Evolutionary conservation across 2,329 filamentous ascomycete species (phyloP).

Genomic region (Cercospora citrullina): DNA sequence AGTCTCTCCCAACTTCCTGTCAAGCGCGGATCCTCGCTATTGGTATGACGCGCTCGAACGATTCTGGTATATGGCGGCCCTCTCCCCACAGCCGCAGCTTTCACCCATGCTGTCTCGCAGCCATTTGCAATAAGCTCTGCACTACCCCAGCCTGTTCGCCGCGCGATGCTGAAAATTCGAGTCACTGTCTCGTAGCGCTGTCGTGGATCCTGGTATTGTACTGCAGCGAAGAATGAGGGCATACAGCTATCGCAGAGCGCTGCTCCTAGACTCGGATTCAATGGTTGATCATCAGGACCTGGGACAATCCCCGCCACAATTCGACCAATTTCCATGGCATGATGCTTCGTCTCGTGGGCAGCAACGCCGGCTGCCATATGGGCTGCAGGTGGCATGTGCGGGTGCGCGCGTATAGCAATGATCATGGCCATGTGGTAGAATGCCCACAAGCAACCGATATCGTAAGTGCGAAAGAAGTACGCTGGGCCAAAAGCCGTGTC

Average conservation of each 20-base stretch:
- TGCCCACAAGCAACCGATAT: conserved; percentile 85
- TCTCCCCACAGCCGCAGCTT: conserved; percentile 68
- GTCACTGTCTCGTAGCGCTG: conserved; percentile 79
- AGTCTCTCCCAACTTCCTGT: conserved; percentile 36
- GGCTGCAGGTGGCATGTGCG: conserved; percentile 85
- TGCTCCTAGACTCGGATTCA: conserved; percentile 76
- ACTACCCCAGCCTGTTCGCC: conserved; percentile 84
- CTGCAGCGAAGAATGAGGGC: conserved; percentile 80
- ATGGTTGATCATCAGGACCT: conserved; percentile 52
- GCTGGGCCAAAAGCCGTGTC: conserved; percentile 78
- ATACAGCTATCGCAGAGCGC: conserved; percentile 81
- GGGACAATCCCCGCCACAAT: conserved; percentile 70
- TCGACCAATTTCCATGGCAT: conserved; percentile 73
- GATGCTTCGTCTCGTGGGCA: conserved; percentile 67
- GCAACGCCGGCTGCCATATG: conserved; percentile 82
- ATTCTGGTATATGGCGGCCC: conserved; percentile 70
- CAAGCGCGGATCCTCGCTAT: conserved; percentile 36
- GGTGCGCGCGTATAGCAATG: conserved; percentile 77
- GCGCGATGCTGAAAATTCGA: conserved; percentile 71
- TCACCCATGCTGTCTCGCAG: conserved; percentile 82
- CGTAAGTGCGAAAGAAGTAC: conserved; percentile 78
- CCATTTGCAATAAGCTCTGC: conserved; percentile 77
- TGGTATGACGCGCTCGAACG: conserved; percentile 29
- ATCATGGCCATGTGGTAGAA: conserved; percentile 85
- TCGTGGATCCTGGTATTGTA: conserved; percentile 69